These are phyloP conservation scores for Stagonosporopsis rhizophila DNA, from an alignment of 2,329 filamentous ascomycete genomes.

Conservation along the genomic window DNA sequence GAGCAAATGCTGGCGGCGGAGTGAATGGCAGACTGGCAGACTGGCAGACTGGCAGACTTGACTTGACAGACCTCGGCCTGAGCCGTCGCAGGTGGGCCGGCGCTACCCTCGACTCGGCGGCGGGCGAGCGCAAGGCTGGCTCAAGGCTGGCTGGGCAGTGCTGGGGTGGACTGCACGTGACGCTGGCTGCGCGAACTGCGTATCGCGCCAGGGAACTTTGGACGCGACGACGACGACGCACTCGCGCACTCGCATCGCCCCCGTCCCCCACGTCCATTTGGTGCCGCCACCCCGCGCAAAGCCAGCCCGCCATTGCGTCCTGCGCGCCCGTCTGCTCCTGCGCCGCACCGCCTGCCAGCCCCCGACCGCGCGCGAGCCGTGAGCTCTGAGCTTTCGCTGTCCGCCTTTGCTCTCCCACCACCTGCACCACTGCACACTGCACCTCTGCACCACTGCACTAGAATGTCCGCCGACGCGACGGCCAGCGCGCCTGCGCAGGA, in stretches of 20 bases:
- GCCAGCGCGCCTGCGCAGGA: slow-evolving; percentile 40
- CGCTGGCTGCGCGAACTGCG: slow-evolving; percentile 21
- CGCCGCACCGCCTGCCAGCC: too few species aligned
- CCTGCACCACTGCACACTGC: background rate
- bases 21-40: too few species aligned
- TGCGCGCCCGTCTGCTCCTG: too few species aligned
- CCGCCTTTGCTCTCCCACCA: too few species aligned
- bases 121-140: too few species aligned
- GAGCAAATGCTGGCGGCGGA: too few species aligned
- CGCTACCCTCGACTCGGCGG: background rate
- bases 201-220: slow-evolving; percentile 38
- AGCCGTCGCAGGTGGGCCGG: slow-evolving; percentile 2
- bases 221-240: slow-evolving; percentile 33
- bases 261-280: slow-evolving; percentile 34
- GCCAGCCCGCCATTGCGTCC: too few species aligned
- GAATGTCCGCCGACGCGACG: slow-evolving; percentile 47
- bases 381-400: background rate
- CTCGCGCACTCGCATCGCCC: slow-evolving; percentile 36
- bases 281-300: slow-evolving; percentile 9
- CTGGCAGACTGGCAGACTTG: too few species aligned
- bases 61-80: slow-evolving; percentile 21
- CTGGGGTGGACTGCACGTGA: background rate
- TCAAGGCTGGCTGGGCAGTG: too few species aligned
- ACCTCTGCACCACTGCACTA: slow-evolving; percentile 3
- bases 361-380: too few species aligned